A percentile compares a stretch with the other conserved stretches of the same genome.
Evolutionary conservation across 164 flowering plant species (phyloP).

Genomic region (Hamamelis virginiana): DNA sequence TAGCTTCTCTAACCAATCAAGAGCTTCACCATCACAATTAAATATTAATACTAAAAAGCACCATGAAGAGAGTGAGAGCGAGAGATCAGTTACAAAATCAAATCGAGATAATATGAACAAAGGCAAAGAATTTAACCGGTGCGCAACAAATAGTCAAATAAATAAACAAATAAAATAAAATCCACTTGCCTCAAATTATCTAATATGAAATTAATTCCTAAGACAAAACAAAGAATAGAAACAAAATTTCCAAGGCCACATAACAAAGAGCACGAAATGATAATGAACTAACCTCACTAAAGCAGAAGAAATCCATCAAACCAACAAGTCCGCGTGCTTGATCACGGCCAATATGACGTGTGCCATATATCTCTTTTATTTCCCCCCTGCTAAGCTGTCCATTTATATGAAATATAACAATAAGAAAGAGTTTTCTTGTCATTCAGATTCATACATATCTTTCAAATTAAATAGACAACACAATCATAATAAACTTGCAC

Average conservation of each 20-base stretch:
- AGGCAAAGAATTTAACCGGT: too few relatives aligned
- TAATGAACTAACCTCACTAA: conserved; percentile 74
- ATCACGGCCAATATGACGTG: conserved; percentile 91
- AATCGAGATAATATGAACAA: too few relatives aligned
- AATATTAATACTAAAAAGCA: too few relatives aligned
- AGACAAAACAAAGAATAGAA: not conserved
- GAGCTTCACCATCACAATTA: too few relatives aligned
- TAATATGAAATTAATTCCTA: not conserved
- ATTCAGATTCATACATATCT: not conserved
- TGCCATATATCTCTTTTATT: conserved; percentile 79
- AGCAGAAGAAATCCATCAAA: conserved; percentile 96
- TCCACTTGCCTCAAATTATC: not conserved
- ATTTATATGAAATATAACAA: not conserved
- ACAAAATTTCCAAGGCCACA: not conserved
- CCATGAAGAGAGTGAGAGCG: too few relatives aligned
- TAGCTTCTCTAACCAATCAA: too few relatives aligned
- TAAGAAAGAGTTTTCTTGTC: too few relatives aligned
- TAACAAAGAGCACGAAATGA: not conserved
- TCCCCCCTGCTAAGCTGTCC: conserved; percentile 71
- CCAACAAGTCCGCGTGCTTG: conserved; percentile 91
- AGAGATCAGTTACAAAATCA: too few relatives aligned
- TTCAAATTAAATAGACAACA: not conserved
- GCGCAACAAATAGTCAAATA: not conserved
- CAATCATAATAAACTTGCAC: not conserved
- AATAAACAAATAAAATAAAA: not conserved